Conservation (phyloP, 306 rosid genomes). For the Pyrus communis region DNA sequence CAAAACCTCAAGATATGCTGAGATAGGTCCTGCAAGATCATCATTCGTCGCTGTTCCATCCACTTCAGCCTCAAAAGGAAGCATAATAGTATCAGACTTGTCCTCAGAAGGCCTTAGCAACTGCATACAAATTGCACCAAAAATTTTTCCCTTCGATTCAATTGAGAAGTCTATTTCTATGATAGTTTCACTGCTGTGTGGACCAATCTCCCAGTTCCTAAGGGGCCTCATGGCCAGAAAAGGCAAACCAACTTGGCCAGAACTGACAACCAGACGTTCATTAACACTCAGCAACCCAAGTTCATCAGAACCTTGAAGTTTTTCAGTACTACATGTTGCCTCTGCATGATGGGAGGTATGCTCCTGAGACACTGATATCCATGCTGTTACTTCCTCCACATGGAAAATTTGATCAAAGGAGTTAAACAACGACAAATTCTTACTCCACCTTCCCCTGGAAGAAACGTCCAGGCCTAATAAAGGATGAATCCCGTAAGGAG, state of each 20-base stretch:
- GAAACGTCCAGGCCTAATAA: constrained; percentile 43
- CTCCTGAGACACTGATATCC: constrained; percentile 61
- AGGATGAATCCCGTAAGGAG: constrained; percentile 75
- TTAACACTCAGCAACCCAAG: constrained; percentile 34
- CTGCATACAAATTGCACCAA: constrained; percentile 76
- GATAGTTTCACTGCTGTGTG: constrained; percentile 55
- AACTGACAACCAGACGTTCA: constrained; percentile 57
- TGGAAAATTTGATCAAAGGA: constrained; percentile 66
- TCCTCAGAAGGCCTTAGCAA: constrained; percentile 63
- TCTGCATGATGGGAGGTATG: constrained; percentile 54
- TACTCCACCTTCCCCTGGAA: constrained; percentile 69
- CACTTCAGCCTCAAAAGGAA: constrained; percentile 77
- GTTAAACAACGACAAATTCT: constrained; percentile 64
- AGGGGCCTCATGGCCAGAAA: constrained; percentile 59
- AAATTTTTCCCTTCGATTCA: constrained; percentile 54
- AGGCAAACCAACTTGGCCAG: constrained; percentile 54
- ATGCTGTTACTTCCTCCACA: constrained; percentile 67
- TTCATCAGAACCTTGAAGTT: constrained; percentile 39
- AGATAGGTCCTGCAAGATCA: constrained; percentile 31
- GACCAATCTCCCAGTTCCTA: constrained; percentile 76
- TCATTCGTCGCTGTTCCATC: constrained; percentile 25
- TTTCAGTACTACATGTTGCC: constrained; percentile 56
- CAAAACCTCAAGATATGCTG: constrained; percentile 58
- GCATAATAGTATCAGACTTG: constrained; percentile 54
- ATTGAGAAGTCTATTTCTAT: constrained; percentile 61